These are phyloP conservation scores for Pichia sorboxylosa DNA, from an alignment of 1,139 yeast genomes.

Conservation along the genomic window DNA sequence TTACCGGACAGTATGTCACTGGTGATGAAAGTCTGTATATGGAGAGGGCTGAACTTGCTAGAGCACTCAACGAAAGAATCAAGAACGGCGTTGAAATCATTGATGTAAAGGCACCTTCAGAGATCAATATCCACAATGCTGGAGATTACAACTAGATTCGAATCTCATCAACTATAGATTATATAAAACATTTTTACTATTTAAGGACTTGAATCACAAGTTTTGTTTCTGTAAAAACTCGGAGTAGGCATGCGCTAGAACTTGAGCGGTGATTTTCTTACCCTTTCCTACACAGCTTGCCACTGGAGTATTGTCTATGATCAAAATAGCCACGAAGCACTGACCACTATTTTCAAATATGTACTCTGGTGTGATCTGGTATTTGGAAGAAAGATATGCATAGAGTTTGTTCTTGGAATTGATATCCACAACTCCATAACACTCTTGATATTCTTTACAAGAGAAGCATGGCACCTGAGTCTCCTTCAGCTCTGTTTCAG, in stretches of 20 bases:
- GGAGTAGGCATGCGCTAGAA: not conserved
- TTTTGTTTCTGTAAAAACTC: too few species aligned
- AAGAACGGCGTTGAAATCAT: slow-evolving; percentile 26
- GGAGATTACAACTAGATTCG: slow-evolving; percentile 76
- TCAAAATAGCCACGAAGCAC: not conserved
- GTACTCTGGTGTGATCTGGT: not conserved
- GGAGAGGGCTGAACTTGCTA: slow-evolving; percentile 67
- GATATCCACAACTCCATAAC: not conserved
- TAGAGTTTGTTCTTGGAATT: not conserved
- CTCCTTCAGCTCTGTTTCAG: not conserved
- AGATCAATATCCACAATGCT: slow-evolving; percentile 77
- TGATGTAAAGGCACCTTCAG: slow-evolving; percentile 80
- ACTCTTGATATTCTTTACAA: too few species aligned
- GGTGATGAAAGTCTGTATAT: slow-evolving; percentile 81
- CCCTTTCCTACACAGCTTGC: not conserved
- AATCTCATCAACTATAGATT: too few species aligned
- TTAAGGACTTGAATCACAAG: too few species aligned
- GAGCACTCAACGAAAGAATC: slow-evolving; percentile 63
- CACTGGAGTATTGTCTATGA: too few species aligned
- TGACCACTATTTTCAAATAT: not conserved
- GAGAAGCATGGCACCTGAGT: too few species aligned
- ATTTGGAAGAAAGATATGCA: not conserved
- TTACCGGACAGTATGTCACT: slow-evolving; percentile 86
- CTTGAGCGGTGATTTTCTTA: not conserved
- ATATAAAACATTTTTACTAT: too few species aligned